Conservation (phyloP, 1,284 basidiomycete genomes). For the Sporisorium reilianum region DNA sequence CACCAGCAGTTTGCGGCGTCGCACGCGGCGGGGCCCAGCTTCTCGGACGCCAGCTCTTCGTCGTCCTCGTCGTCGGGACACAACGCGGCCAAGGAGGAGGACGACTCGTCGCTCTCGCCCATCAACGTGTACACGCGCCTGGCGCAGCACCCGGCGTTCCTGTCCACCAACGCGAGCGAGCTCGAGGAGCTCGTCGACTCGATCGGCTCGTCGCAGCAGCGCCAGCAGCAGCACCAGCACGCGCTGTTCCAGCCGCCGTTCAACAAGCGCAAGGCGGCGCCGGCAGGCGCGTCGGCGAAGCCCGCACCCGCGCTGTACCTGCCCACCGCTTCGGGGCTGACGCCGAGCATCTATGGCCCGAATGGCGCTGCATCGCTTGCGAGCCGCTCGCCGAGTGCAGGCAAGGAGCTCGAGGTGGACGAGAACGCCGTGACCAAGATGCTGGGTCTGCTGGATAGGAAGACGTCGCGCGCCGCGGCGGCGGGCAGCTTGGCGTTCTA, state of each 20-base stretch:
- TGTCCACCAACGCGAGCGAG: conserved; percentile 56
- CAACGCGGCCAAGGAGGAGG: conserved; percentile 16
- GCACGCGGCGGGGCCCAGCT: conserved; percentile 31
- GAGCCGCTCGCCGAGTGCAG: conserved; percentile 9
- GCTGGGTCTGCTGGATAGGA: conserved; percentile 53
- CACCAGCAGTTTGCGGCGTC: conserved; percentile 30
- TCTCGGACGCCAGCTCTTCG: conserved; percentile 29
- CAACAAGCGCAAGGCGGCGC: conserved; percentile 30
- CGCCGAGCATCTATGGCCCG: conserved; percentile 42
- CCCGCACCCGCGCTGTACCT: conserved; percentile 24
- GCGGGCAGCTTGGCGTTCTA: conserved; percentile 26
- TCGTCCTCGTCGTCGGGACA: conserved; percentile 20
- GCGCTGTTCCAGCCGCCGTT: conserved; percentile 28
- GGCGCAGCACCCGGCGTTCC: conserved; percentile 60
- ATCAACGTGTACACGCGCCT: conserved; percentile 59
- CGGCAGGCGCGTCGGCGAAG: conserved; percentile 17
- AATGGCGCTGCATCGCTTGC: conserved; percentile 20
- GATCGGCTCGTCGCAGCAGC: conserved; percentile 36
- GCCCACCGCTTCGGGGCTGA: conserved; percentile 25
- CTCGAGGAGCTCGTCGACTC: conserved; percentile 62
- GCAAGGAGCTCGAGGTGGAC: conserved; percentile 51
- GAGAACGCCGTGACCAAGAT: conserved; percentile 54
- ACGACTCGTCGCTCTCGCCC: conserved; percentile 50
- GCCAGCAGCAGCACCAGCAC: conserved; percentile 12
- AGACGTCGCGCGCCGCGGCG: conserved; percentile 31